phyloP scores from a whole-genome alignment of 148 eudicot species.

The Beta vulgaris region DNA sequence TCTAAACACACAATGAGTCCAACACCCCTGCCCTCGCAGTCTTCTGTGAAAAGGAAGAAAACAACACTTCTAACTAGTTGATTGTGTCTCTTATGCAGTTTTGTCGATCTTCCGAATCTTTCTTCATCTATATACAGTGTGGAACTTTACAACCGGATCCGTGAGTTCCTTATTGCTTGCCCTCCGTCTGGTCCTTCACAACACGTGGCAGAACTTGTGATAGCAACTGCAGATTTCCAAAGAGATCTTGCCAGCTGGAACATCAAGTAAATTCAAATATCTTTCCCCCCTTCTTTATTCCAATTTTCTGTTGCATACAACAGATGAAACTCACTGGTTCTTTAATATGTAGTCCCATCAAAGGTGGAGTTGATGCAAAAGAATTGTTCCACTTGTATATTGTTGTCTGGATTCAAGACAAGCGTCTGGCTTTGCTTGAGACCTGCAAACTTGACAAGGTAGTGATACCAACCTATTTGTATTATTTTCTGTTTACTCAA shows the following conservation, averaged over 20 bases:
- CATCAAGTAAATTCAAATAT: conserved; percentile 46
- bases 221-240: conserved; percentile 91
- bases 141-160: conserved; percentile 70
- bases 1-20: neutral
- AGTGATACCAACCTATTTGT: conserved; percentile 4
- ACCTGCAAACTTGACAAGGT: conserved; percentile 90
- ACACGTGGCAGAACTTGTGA: conserved; percentile 79
- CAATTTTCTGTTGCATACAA: neutral
- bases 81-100: conserved; percentile 44
- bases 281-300: neutral
- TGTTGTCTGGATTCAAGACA: conserved; percentile 89
- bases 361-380: conserved; percentile 94
- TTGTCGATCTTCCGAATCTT: conserved; percentile 86
- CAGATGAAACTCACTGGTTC: conserved; percentile 12
- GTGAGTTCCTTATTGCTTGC: conserved; percentile 78
- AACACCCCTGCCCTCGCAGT: neutral
- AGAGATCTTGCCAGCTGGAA: conserved; percentile 79
- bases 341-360: conserved; percentile 57
- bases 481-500: neutral
- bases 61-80: neutral
- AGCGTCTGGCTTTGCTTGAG: conserved; percentile 80
- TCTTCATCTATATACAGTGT: conserved; percentile 82
- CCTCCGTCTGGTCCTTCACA: conserved; percentile 85
- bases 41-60: too few relatives aligned
- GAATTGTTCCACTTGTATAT: conserved; percentile 90